A percentile compares a stretch with the other conserved stretches of the same genome.
These are phyloP conservation scores for Clonostachys chloroleuca DNA, from an alignment of 2,329 filamentous ascomycete genomes.

Conservation along the genomic window DNA sequence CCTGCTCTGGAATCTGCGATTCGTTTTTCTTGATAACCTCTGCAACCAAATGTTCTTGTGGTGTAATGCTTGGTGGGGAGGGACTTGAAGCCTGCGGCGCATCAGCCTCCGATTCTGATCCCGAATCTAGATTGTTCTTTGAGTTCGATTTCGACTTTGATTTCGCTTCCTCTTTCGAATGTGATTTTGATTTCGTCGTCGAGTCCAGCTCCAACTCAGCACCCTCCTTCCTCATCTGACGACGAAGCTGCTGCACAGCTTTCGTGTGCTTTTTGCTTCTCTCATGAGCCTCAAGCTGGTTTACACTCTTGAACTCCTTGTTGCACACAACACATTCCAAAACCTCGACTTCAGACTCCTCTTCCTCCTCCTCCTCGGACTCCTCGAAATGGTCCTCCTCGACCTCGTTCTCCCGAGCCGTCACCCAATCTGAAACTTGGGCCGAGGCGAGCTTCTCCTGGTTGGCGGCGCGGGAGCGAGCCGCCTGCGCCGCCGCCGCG, in stretches of 20 bases:
- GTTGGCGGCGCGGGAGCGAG: constrained; percentile 76
- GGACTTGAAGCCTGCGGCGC: too few relatives aligned
- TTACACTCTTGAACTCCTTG: constrained; percentile 83
- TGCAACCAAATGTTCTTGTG: background rate
- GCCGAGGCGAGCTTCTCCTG: constrained; percentile 65
- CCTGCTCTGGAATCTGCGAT: constrained; percentile 5
- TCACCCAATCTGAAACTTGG: constrained; percentile 72
- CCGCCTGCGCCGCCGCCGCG: constrained; percentile 78
- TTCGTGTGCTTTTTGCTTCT: constrained; percentile 96
- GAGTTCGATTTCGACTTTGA: background rate
- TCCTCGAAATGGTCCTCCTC: constrained; percentile 33
- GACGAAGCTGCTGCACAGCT: constrained; percentile 72
- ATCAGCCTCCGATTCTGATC: background rate
- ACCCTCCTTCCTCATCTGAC: constrained; percentile 82
- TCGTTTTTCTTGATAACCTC: constrained; percentile 5
- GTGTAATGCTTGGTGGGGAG: background rate
- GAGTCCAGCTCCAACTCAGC: constrained; percentile 46
- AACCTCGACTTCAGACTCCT: constrained; percentile 51
- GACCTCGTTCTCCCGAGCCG: constrained; percentile 47
- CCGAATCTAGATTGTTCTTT: background rate
- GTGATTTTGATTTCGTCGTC: too few relatives aligned
- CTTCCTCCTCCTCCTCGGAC: constrained; percentile 52
- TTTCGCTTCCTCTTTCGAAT: background rate
- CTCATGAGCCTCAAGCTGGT: constrained; percentile 87
- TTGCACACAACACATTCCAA: constrained; percentile 76